Base-by-base conservation (phyloP, 306 rosid species). In the Casuarina equisetifolia region DNA sequence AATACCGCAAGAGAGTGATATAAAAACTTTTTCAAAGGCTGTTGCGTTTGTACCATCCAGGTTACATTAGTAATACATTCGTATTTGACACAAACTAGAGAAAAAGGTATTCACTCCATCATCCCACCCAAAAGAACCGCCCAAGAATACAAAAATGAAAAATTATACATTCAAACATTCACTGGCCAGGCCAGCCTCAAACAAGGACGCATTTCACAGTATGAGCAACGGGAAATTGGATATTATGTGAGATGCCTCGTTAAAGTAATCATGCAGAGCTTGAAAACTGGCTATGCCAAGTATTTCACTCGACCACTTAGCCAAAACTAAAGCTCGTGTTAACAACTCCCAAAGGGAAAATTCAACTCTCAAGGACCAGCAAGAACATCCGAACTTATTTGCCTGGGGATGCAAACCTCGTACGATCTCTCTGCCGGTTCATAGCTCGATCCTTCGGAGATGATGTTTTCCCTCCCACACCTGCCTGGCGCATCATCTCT, bases 401-500 rank as follows among this genome's bases (percentile, higher is more conserved):
- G 20, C 88, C 80, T 54, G 99, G 98, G 74, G 99, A 90, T 70
- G 99, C 97, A 89, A 96, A 96, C 87, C 99, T 84, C 68, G 97
- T 90, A 74, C 86, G 75, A 67, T 94, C 98, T 86, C 97, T 88
- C 81, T 81, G 97, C 82, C 88, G 77, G 82, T 86, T 83, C 45
- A 84, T 66, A 72, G 89, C 87, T 81, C 92, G 90, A 80, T 92
- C 97, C 82, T 92, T 96, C 46, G 99, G 99, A 54, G 99, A 96
- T 40, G 88, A 92, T 67, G 94, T 88, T 87, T 92, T 95, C 32
- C 92, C 95, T 11, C 93, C 95, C 62, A 52, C 81, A 43, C 89
- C 89, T 48, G 92, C 97, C 78, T 92, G 99, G 57, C 99, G 98
- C 97, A 91, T 93, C 94, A 93, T 90, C 89, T 96, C 99, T 96